A percentile compares a stretch with the other conserved stretches of the same genome.
Evolutionary conservation across 1,139 yeast genomes (phyloP).

Genomic region (Candida dubliniensis): DNA sequence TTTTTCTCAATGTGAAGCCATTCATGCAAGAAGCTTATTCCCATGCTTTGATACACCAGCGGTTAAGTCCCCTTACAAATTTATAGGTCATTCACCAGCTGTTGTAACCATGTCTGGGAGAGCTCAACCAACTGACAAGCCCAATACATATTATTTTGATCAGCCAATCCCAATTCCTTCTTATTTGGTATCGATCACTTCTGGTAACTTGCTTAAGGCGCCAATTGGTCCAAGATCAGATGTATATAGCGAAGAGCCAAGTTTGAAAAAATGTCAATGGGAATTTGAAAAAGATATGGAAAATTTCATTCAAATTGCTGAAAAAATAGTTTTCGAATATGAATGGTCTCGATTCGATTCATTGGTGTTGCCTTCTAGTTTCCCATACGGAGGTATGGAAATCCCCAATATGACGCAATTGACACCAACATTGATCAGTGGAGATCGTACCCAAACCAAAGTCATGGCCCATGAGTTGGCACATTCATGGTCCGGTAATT

Average conservation of each 20-base stretch:
- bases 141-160: slow-evolving; percentile 22
- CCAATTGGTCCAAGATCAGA: slow-evolving; percentile 38
- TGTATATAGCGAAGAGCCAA: slow-evolving; percentile 31
- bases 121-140: slow-evolving; percentile 17
- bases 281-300: slow-evolving; percentile 41
- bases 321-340: slow-evolving; percentile 31
- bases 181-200: slow-evolving; percentile 36
- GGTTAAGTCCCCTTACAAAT: slow-evolving; percentile 33
- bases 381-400: slow-evolving; percentile 45
- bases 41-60: slow-evolving; percentile 49
- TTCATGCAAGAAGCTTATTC: slow-evolving; percentile 43
- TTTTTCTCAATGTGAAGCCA: slow-evolving; percentile 46
- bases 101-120: slow-evolving; percentile 41
- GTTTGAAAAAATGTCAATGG: slow-evolving; percentile 31
- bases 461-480: slow-evolving; percentile 43
- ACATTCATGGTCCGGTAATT: slow-evolving; percentile 41
- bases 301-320: slow-evolving; percentile 34
- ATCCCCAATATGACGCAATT: slow-evolving; percentile 40
- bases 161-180: slow-evolving; percentile 41
- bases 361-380: slow-evolving; percentile 33
- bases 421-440: slow-evolving; percentile 36
- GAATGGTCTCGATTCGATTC: slow-evolving; percentile 38
- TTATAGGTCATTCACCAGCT: slow-evolving; percentile 32
- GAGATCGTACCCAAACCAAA: slow-evolving; percentile 35
- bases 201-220: slow-evolving; percentile 31